Percentiles rank a stretch among this genome's conserved stretches.
Conservation (phyloP, 1,284 basidiomycete species). For the Coniferiporia sulphurascens region DNA sequence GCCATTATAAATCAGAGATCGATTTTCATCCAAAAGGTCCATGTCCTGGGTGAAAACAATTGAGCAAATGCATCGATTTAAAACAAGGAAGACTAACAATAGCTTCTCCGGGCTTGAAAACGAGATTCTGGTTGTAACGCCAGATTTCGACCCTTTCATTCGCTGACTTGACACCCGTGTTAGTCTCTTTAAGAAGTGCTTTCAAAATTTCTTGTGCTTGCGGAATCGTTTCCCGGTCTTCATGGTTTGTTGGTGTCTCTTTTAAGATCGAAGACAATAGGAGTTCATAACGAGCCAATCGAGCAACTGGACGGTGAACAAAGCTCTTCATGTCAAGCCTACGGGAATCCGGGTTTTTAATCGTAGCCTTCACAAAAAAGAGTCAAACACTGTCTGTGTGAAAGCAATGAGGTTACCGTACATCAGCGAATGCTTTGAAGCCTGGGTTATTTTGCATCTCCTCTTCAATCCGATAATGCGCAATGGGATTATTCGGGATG, state of each 20-base stretch:
- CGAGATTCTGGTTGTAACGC: slow-evolving; percentile 74
- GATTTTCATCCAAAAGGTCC: slow-evolving; percentile 78
- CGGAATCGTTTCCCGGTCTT: slow-evolving; percentile 75
- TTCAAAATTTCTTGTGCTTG: slow-evolving; percentile 84
- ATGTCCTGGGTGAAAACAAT: slow-evolving; percentile 56
- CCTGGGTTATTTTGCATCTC: slow-evolving; percentile 76
- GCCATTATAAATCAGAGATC: slow-evolving; percentile 79
- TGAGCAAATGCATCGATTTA: not conserved
- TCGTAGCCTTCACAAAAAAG: slow-evolving; percentile 46
- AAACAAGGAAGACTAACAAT: slow-evolving; percentile 50
- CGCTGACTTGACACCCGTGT: slow-evolving; percentile 78
- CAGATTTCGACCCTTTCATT: slow-evolving; percentile 86
- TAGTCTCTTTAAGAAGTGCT: slow-evolving; percentile 76
- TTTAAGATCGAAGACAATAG: slow-evolving; percentile 78
- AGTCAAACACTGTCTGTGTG: not conserved
- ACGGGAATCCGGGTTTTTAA: slow-evolving; percentile 70
- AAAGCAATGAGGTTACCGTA: slow-evolving; percentile 31
- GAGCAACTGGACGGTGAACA: slow-evolving; percentile 84
- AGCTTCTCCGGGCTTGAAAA: slow-evolving; percentile 74
- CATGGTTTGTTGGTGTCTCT: slow-evolving; percentile 66
- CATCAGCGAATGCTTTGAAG: slow-evolving; percentile 84
- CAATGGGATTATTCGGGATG: slow-evolving; percentile 91
- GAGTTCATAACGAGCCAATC: slow-evolving; percentile 85
- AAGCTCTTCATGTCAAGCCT: slow-evolving; percentile 85
- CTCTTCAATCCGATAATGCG: slow-evolving; percentile 85